Evolutionary conservation across 140 eudicot species (phyloP).

Genomic region (Oenanthe javanica): DNA sequence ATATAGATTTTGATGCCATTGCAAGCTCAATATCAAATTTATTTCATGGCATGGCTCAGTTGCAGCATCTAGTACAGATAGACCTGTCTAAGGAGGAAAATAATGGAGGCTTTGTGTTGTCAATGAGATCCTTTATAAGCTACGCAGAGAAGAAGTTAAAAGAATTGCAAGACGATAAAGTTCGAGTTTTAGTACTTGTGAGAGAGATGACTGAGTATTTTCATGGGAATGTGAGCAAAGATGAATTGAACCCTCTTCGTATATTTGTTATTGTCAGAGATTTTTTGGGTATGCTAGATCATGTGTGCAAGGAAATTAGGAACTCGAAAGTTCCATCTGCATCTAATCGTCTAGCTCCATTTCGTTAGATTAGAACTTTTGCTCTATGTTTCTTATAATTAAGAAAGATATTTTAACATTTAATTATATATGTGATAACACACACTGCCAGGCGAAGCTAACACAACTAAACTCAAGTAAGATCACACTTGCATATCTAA

Average conservation of each 20-base stretch:
- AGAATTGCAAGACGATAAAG: constrained; percentile 59
- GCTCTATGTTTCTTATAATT: not conserved
- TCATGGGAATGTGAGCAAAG: constrained; percentile 50
- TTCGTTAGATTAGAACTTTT: constrained; percentile 32
- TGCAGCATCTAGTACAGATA: constrained; percentile 33
- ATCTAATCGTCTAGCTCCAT: constrained; percentile 57
- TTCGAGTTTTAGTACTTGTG: constrained; percentile 45
- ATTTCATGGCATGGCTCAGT: constrained; percentile 47
- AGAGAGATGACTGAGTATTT: constrained; percentile 78
- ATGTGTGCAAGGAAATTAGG: constrained; percentile 79
- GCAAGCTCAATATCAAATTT: constrained; percentile 68
- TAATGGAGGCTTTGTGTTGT: constrained; percentile 41
- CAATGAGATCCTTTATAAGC: constrained; percentile 54
- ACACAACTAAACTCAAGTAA: too few relatives aligned
- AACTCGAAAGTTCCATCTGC: constrained; percentile 38
- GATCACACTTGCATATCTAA: too few relatives aligned
- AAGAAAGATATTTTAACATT: not conserved
- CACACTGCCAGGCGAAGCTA: not conserved
- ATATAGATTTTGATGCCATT: constrained; percentile 71
- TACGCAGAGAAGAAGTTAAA: constrained; percentile 41
- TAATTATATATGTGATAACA: not conserved
- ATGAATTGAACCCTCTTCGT: constrained; percentile 60
- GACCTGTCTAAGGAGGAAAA: constrained; percentile 33
- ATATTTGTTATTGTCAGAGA: constrained; percentile 89
- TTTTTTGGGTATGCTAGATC: constrained; percentile 76